Base-by-base conservation (phyloP, 2,329 filamentous ascomycete species). In the Arthrobotrys pseudoclavata region DNA sequence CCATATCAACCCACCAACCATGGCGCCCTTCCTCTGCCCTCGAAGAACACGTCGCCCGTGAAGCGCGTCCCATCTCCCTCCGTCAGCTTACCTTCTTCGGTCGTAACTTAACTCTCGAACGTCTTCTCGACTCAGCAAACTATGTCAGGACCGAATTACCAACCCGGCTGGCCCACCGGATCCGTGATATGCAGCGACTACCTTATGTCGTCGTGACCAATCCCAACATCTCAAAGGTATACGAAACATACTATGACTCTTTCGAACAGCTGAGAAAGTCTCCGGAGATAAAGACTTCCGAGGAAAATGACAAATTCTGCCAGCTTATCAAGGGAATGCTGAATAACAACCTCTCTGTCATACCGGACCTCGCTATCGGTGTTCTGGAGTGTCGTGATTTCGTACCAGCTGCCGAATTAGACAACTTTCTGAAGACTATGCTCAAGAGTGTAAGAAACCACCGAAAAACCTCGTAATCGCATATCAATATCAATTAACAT, bases 171-270 rank as follows among this genome's bases (percentile, higher is more conserved):
- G 93, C 95, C 18, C 96, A 99, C 84, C 92, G 96, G 37, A 90
- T 99, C 79, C 93, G 96, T 75, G 95, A 99, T 83, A 98, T 99
- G 89, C 96, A 99, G 84, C 94, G 92, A 79, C 87, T 99, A 47
- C 96, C 96, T 18, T 99, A 97, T 83, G 92, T 96, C 42, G 95
- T 98, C 68, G 93, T 98, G 57, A 94, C 92, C n/a, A 99, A 99
- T 82, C 90, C 90, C 5, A 93, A 99, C 84, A 92, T 99, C 79
- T 93, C 92, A 83, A 91, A 96, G 80, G 96, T 98, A 37, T 99
- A 99, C 85, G 93, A 98, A 83, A 88, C 97, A 5, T 99, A 99
- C 86, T 97, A 97, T 85, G 90, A 91, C 80, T 95, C 96, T n/a
- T 99, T 99, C 82, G 96, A 99, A 83, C 90, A 87, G 66, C 92